phyloP scores from a whole-genome alignment of 257 asterid genomes.

The Craterostigma plantagineum region DNA sequence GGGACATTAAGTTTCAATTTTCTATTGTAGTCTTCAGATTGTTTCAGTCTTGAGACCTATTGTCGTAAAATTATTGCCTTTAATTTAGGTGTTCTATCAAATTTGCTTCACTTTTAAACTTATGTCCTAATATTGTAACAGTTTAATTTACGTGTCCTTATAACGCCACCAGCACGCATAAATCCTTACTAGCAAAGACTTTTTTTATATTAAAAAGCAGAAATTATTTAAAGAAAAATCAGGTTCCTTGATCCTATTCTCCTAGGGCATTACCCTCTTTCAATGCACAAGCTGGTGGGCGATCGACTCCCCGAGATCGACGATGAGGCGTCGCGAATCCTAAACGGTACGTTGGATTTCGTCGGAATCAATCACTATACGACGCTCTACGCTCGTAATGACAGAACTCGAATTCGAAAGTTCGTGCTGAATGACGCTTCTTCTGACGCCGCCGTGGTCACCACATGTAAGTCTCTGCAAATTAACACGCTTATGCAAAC shows the following conservation, averaged over 20 bases:
- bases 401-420: slow-evolving; percentile 34
- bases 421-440: slow-evolving; percentile 40
- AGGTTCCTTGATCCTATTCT: slow-evolving; percentile 95
- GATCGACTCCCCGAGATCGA: slow-evolving; percentile 46
- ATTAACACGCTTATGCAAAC: no score
- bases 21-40: no score
- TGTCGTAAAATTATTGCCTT: no score
- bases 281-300: slow-evolving; percentile 66
- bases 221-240: slow-evolving; percentile 12
- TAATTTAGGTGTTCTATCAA: no score
- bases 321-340: slow-evolving; percentile 17
- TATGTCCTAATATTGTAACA: no score
- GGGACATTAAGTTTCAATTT: no score
- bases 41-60: no score
- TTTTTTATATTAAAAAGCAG: no score
- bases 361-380: slow-evolving; percentile 81
- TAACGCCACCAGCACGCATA: no score
- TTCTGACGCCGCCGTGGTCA: slow-evolving; percentile 55
- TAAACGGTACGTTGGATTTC: slow-evolving; percentile 65
- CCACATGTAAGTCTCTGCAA: slow-evolving; percentile 40
- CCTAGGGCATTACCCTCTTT: slow-evolving; percentile 67
- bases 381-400: slow-evolving; percentile 48
- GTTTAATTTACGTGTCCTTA: no score
- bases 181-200: no score
- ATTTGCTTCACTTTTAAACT: no score